A percentile compares a stretch with the other conserved stretches of the same genome.
Conservation (phyloP, 129 eudicot species). For the sunflower (Helianthus annuus) region DNA sequence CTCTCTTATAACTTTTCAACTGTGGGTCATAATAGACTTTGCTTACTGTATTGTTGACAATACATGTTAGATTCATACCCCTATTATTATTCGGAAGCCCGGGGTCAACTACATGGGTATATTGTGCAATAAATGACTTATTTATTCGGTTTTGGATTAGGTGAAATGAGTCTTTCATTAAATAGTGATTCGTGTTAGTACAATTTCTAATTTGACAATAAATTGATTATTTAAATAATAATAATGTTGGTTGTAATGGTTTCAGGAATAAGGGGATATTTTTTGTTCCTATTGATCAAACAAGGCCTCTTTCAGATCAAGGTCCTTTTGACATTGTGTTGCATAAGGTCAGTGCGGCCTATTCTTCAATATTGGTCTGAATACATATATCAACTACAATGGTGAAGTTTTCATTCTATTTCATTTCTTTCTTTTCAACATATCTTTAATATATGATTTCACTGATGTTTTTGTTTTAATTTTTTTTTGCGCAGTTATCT, state of each 20-base stretch:
- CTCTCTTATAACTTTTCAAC: too few species aligned
- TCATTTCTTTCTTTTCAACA: background rate
- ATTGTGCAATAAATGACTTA: background rate
- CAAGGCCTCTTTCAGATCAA: constrained; percentile 86
- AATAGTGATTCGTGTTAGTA: background rate
- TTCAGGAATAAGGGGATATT: constrained; percentile 91
- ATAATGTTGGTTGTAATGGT: constrained; percentile 3
- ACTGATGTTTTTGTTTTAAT: constrained; percentile 9
- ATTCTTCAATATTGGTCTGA: constrained; percentile 37
- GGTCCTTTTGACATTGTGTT: constrained; percentile 93
- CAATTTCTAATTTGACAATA: background rate
- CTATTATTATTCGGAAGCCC: too few species aligned
- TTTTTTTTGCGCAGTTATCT: constrained; percentile 52
- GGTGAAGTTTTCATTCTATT: constrained; percentile 32
- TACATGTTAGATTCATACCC: too few species aligned
- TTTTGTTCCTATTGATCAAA: constrained; percentile 91
- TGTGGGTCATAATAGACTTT: too few species aligned
- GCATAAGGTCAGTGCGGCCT: constrained; percentile 72
- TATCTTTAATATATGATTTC: background rate
- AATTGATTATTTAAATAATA: background rate
- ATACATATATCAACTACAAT: constrained; percentile 37
- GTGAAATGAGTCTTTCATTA: background rate
- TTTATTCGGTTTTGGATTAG: background rate
- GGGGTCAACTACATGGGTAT: background rate
- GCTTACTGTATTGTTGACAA: too few species aligned